Evolutionary conservation across 148 eudicot species (phyloP).

Genomic region (Rhododendron henanense): DNA sequence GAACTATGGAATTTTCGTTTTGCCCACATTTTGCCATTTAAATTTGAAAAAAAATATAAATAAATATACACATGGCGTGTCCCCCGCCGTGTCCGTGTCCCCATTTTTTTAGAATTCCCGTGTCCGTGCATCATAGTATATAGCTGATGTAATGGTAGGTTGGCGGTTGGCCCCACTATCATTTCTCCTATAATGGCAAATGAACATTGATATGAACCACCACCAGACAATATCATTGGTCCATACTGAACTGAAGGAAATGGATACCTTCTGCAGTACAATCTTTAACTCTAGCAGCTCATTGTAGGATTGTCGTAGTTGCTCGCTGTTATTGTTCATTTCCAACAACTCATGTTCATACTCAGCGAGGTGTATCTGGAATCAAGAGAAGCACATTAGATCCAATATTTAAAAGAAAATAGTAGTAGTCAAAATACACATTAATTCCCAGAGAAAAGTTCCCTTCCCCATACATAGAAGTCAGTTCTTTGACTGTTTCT

Average conservation of each 20-base stretch:
- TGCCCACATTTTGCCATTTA: too few species aligned
- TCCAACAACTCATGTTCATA: conserved; percentile 94
- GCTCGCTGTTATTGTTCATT: conserved; percentile 86
- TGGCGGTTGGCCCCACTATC: not conserved
- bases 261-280: conserved; percentile 86
- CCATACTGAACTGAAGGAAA: not conserved
- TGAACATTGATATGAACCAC: not conserved
- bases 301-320: conserved; percentile 68
- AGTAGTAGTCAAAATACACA: not conserved
- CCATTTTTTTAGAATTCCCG: too few species aligned
- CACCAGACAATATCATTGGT: not conserved
- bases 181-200: not conserved
- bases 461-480: not conserved
- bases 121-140: too few species aligned
- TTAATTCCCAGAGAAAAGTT: not conserved
- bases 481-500: not conserved
- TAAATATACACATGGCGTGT: too few species aligned
- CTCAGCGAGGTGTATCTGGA: conserved; percentile 75
- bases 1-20: too few species aligned
- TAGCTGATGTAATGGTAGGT: not conserved
- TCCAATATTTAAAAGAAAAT: not conserved
- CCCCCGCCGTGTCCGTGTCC: too few species aligned
- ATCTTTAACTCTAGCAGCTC: conserved; percentile 93
- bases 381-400: conserved; percentile 12
- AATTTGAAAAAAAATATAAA: too few species aligned